Percentiles rank a stretch among this genome's conserved stretches.
Evolutionary conservation across 169 alveolate genomes (phyloP).

Genomic region (Plasmodium ovale): DNA sequence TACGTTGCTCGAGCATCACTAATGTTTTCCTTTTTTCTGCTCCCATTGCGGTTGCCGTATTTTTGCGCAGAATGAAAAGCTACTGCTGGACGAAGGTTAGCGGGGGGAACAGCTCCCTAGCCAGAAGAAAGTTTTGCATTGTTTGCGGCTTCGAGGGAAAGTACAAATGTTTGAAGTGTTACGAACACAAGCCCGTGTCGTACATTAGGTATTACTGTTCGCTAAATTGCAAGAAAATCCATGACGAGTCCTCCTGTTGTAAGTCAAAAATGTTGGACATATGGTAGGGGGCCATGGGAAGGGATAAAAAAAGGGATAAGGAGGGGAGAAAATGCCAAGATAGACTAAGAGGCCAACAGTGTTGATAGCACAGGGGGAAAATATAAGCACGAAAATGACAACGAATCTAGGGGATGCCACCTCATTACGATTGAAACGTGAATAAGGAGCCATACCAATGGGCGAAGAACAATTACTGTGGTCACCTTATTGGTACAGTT

Average conservation of each 20-base stretch:
- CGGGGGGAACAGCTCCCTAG: constrained; percentile 78
- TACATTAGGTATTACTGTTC: constrained; percentile 82
- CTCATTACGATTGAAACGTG: too few relatives aligned
- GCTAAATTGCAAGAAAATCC: constrained; percentile 81
- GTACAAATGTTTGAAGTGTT: constrained; percentile 85
- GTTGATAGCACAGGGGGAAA: too few relatives aligned
- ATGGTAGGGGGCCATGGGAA: constrained; percentile 20
- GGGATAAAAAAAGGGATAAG: constrained; percentile 1
- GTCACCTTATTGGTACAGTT: too few relatives aligned
- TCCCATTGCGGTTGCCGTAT: too few relatives aligned
- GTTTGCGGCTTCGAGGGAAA: constrained; percentile 85
- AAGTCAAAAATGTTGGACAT: constrained; percentile 75
- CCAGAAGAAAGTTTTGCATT: constrained; percentile 81
- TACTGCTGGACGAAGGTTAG: constrained; percentile 83
- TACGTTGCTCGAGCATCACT: too few relatives aligned
- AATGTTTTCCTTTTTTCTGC: not conserved
- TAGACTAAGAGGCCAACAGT: too few relatives aligned
- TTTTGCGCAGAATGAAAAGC: constrained; percentile 74
- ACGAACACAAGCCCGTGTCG: constrained; percentile 76
- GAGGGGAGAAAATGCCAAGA: too few relatives aligned
- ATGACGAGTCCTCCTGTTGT: constrained; percentile 85
- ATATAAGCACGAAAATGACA: too few relatives aligned
- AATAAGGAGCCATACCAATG: too few relatives aligned
- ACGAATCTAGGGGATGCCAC: too few relatives aligned
- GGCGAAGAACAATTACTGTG: too few relatives aligned